Percentiles rank a stretch among this genome's conserved stretches.
Conservation (phyloP, 129 eudicot species). For the Helianthus annuus region DNA sequence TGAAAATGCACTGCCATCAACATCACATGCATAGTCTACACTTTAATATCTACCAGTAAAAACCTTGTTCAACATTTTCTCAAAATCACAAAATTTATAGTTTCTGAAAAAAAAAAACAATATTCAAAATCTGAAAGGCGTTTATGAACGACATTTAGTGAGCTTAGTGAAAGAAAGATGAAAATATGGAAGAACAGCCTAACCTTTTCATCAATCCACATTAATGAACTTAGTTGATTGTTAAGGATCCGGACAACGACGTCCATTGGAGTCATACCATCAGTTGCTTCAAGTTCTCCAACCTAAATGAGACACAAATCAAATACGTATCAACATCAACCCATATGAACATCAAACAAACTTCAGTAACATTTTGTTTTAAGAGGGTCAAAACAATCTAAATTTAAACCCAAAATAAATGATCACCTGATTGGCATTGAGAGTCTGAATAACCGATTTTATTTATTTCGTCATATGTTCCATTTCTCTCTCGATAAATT, state of each 20-base stretch:
- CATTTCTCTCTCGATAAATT: conserved; percentile 81
- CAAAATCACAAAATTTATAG: too few species aligned
- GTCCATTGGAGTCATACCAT: too few species aligned
- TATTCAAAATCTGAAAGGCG: too few species aligned
- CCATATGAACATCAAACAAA: not conserved
- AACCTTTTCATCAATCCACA: conserved; percentile 99
- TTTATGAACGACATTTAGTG: not conserved
- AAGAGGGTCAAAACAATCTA: not conserved
- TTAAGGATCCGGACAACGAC: too few species aligned
- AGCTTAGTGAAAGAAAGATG: conserved; percentile 6
- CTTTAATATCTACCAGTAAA: too few species aligned
- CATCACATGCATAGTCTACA: too few species aligned
- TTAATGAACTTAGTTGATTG: too few species aligned
- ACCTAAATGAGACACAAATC: too few species aligned
- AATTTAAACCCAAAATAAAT: not conserved
- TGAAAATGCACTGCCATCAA: too few species aligned
- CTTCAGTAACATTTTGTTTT: not conserved
- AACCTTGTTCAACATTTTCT: too few species aligned
- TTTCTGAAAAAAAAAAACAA: too few species aligned
- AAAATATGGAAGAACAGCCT: conserved; percentile 12
- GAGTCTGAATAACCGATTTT: conserved; percentile 74
- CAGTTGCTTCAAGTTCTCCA: too few species aligned
- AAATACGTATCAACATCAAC: conserved; percentile 29
- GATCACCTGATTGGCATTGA: conserved; percentile 78
- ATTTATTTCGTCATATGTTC: conserved; percentile 84